Evolutionary conservation across 176 grass and related monocot species (phyloP), one percentile per base, ranked within the genome.

Genomic region (Ensete glaucum): DNA sequence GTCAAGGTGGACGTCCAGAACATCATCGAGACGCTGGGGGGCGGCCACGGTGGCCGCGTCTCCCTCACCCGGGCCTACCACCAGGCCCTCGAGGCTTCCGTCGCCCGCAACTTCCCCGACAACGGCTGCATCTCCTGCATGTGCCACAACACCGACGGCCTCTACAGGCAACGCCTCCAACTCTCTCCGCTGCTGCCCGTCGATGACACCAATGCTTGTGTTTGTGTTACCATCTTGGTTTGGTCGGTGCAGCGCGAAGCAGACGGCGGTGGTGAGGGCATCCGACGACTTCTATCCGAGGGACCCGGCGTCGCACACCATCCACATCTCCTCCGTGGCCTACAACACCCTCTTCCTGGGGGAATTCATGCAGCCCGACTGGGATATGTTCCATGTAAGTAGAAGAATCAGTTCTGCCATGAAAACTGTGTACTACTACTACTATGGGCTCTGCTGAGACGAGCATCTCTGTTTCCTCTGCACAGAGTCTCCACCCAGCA

Each of bases 291-390:
- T 86, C 79, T 96, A 92, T 78, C 93, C 93, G 0, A 88, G 68
- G 58, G 87, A 96, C 71, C 87, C 93, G 10, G 93, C 85, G 1
- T 96, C 93, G 10, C 93, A 96, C 50, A 96, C 87, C 34, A 75
- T 96, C 14, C 93, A 96, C 68, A 78, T 96, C 52, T 74, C 92
- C 0, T 85, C 92, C 0, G 89, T 96, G 1, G 93, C 93, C 0
- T 92, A 90, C 72, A 96, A 96, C 81, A 74, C 89, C 16, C 72
- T 96, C 17, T 96, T 96, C 81, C 81, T 96, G 27, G 93, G 87
- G 53, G 93, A 96, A 62, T 90, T 96, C 83, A 90, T 96, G 93
- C 85, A 92, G 52, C 93, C 89, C 22, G 93, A 96, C 53, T 96
- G 89, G 93, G 93, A 96, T 76, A 96, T 96, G 93, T 96, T 96